phyloP scores from a whole-genome alignment of 1,284 basidiomycete genomes.

The Ceraceosorus bombacis region DNA sequence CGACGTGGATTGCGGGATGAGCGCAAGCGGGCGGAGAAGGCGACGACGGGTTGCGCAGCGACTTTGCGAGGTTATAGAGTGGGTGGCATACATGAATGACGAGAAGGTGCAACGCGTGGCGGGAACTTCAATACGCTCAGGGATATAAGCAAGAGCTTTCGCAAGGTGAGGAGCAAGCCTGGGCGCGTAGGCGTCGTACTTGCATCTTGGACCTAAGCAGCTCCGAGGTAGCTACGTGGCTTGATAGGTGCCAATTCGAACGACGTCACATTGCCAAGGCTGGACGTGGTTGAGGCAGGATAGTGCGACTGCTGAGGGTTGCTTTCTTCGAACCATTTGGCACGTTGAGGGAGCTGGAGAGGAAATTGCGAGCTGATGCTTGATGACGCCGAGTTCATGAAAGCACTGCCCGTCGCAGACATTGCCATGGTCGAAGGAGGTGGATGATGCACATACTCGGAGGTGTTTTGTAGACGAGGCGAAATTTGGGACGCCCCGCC shows the following conservation, averaged over 20 bases:
- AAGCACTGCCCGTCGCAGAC: conserved; percentile 3
- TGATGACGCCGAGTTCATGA: background rate
- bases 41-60: no score
- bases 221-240: background rate
- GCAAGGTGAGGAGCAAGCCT: no score
- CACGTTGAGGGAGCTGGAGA: conserved; percentile 11
- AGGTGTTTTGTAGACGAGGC: conserved; percentile 22
- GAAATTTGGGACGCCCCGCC: background rate
- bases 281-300: background rate
- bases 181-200: no score
- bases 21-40: no score
- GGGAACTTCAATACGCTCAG: no score
- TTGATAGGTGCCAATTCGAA: conserved; percentile 4
- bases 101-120: no score
- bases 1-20: no score
- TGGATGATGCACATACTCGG: conserved; percentile 8
- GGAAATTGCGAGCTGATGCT: background rate
- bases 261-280: background rate
- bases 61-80: no score
- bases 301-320: background rate
- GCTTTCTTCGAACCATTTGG: background rate
- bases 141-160: no score
- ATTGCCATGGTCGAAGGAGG: conserved; percentile 3
- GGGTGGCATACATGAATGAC: no score
- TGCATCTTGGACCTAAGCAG: no score